Evolutionary conservation across 768 basidiomycete genomes (phyloP).

Genomic region (Lanmaoa rubissima): DNA sequence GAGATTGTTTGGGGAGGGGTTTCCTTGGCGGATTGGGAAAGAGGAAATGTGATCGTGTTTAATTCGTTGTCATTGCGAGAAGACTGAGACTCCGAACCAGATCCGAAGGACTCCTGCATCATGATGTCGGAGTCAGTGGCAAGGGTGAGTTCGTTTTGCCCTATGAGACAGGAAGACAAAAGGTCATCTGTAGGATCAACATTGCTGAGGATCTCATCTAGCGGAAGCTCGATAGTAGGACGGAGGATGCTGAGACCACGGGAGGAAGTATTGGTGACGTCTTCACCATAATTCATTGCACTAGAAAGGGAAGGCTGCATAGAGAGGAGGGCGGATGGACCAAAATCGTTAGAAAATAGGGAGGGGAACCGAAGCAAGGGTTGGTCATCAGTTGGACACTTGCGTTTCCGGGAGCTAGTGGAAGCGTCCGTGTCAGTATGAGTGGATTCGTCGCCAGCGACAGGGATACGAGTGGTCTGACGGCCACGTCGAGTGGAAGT

Average conservation of each 20-base stretch:
- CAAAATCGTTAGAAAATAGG: constrained; percentile 73
- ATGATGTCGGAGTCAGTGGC: constrained; percentile 20
- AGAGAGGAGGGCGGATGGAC: constrained; percentile 71
- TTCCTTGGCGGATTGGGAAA: constrained; percentile 43
- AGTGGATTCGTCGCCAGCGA: constrained; percentile 29
- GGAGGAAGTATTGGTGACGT: constrained; percentile 47
- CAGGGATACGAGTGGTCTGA: constrained; percentile 37
- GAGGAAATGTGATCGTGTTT: constrained; percentile 21
- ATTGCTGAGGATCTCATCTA: constrained; percentile 70
- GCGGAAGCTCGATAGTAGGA: constrained; percentile 81
- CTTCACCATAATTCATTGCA: constrained; percentile 77
- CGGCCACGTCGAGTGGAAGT: constrained; percentile 38
- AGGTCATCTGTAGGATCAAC: constrained; percentile 27
- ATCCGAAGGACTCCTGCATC: constrained; percentile 28
- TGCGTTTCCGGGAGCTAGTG: constrained; percentile 29
- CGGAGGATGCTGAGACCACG: constrained; percentile 62
- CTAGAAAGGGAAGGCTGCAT: constrained; percentile 66
- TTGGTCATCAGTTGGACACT: constrained; percentile 20
- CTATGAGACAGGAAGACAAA: neutral
- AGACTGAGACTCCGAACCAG: constrained; percentile 11
- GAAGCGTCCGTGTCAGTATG: constrained; percentile 24
- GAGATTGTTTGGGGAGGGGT: constrained; percentile 49
- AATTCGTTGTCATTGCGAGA: constrained; percentile 8
- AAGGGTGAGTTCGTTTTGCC: constrained; percentile 7
- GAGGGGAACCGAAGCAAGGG: constrained; percentile 66